Evolutionary conservation across 176 grass and related monocot genomes (phyloP), one percentile per base, ranked within the genome.

Genomic region (Poa annua): DNA sequence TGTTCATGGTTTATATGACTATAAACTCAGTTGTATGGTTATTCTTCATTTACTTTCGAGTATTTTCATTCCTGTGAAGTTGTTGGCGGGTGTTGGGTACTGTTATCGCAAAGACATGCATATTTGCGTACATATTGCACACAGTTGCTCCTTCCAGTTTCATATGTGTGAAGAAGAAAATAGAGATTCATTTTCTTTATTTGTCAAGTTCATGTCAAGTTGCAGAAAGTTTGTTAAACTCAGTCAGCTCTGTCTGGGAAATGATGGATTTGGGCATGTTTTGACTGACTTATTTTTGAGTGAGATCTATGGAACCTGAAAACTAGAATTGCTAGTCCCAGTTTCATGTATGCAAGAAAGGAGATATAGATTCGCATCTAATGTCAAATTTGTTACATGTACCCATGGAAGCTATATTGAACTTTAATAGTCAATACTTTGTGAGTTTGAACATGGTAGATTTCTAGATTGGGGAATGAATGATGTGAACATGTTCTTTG

Each of bases 151-250:
- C 57, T 79, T 83, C 49, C 35, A 45, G 36, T n/a, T 80, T 35
- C 64, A 68, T 42, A 35, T 45, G 73, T 68, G 82, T 57, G 55
- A 78, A 84, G 49, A 72, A 55, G 34, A 79, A 45, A 84, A 74
- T 35, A 33, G 1, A 24, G 0, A 11, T 3, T 47, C 4, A 26
- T 65, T 69, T n/a, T 59, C 62, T 65, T 36, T 3, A 4, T 25
- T 21, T 2, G 7, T 76, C 21, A 26, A 84, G 57, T n/a, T 54
- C 21, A 35, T 74, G 22, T 53, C 45, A 72, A 62, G 11, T 63
- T 4, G 61, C 22, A 71, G 34, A 66, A 73, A 44, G 60, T 48
- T 53, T 47, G 55, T 35, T 11, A 2, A 54, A 26, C 61, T 76
- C 15, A 52, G 21, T 25, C 51, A 11, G 70, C 76, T 42, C 11